These are phyloP conservation scores for Strigomonas galati DNA, from an alignment of 208 protist species.

Conservation along the genomic window DNA sequence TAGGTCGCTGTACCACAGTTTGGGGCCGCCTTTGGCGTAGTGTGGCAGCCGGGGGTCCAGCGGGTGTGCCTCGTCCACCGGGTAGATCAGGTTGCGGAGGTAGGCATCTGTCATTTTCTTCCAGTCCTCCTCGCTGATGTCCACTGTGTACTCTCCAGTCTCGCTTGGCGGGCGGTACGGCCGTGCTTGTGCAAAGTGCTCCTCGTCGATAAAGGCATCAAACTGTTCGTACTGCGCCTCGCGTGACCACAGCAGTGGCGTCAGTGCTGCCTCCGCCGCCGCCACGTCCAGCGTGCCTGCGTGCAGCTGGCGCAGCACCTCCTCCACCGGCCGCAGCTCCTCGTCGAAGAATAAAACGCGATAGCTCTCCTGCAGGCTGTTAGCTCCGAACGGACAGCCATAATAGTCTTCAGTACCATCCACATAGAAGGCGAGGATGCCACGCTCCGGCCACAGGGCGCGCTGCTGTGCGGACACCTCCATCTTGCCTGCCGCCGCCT, in stretches of 20 bases:
- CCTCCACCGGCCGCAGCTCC: slow-evolving; percentile 12
- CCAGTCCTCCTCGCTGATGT: no score
- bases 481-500: not conserved
- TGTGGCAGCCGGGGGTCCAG: no score
- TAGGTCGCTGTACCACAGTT: no score
- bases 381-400: not conserved
- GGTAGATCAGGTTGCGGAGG: no score
- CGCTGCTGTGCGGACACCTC: no score
- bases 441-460: slow-evolving; percentile 8
- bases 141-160: no score
- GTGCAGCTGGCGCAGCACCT: not conserved
- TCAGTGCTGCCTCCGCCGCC: slow-evolving; percentile 7
- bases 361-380: slow-evolving; percentile 6
- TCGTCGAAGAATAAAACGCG: slow-evolving; percentile 24
- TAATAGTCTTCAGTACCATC: slow-evolving; percentile 21
- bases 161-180: no score
- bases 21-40: no score
- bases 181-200: no score
- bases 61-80: no score
- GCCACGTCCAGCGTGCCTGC: not conserved
- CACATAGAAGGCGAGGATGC: slow-evolving; percentile 21
- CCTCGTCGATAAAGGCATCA: no score
- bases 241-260: slow-evolving; percentile 17
- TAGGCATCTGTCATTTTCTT: no score
- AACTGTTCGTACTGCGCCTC: slow-evolving; percentile 25